Conservation (phyloP, 768 basidiomycete species). For the Leucosporidium yakuticum region DNA sequence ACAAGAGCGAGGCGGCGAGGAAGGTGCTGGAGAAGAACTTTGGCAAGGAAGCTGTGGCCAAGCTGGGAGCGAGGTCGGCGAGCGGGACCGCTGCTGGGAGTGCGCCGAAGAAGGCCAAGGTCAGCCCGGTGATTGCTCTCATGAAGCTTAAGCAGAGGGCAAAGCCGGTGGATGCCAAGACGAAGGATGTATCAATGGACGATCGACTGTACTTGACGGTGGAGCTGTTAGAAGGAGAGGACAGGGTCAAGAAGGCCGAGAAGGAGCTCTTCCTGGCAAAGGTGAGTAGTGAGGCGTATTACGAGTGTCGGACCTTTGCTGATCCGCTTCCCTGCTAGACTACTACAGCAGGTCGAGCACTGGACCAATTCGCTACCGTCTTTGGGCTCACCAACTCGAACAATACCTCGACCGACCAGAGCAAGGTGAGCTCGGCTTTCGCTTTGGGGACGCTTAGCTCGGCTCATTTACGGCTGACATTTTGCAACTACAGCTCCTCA, state of each 20-base stretch:
- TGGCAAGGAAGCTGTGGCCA: not conserved
- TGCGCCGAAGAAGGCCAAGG: constrained; percentile 55
- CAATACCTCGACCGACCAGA: constrained; percentile 8
- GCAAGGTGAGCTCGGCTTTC: constrained; percentile 6
- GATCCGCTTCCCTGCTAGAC: constrained; percentile 45
- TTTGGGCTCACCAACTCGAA: constrained; percentile 41
- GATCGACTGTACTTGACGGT: constrained; percentile 60
- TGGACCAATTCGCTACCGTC: constrained; percentile 53
- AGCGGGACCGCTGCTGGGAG: constrained; percentile 36
- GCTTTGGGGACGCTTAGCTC: too few species aligned
- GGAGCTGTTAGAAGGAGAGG: constrained; percentile 38
- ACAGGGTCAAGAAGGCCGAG: constrained; percentile 41
- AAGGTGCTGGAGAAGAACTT: constrained; percentile 24
- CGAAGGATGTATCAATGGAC: constrained; percentile 51
- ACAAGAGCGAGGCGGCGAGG: constrained; percentile 52
- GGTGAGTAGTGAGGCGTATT: constrained; percentile 46
- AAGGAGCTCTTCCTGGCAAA: constrained; percentile 65
- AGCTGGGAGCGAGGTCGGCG: not conserved
- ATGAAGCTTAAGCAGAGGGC: constrained; percentile 74
- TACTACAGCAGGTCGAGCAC: constrained; percentile 55
- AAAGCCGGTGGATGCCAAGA: constrained; percentile 57
- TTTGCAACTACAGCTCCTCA: too few species aligned
- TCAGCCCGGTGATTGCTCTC: constrained; percentile 56
- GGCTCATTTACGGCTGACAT: too few species aligned
- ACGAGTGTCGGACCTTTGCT: not conserved